A percentile compares a stretch with the other conserved stretches of the same genome.
Conservation (phyloP, 148 eudicot genomes). For the Cornus suecica region DNA sequence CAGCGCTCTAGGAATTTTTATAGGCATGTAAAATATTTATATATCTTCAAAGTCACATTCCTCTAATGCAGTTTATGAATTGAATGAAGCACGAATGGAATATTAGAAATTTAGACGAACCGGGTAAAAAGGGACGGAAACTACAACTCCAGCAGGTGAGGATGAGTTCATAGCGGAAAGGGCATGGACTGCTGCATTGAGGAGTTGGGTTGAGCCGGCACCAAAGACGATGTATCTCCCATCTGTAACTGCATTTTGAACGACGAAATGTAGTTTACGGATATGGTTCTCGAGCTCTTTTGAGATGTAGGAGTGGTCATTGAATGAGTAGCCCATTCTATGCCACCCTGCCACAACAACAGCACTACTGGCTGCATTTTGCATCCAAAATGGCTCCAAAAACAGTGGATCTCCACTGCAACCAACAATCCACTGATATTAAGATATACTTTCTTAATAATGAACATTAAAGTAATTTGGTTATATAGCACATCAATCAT, state of each 20-base stretch:
- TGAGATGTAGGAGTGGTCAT: not conserved
- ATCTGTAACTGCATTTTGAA: conserved; percentile 13
- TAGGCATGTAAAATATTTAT: conserved; percentile 12
- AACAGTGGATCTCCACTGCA: conserved; percentile 21
- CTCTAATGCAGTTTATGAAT: no score
- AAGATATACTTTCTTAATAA: not conserved
- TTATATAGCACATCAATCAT: not conserved
- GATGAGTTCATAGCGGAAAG: conserved; percentile 17
- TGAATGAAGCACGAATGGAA: not conserved
- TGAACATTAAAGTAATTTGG: not conserved
- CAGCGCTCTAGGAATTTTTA: no score
- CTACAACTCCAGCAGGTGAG: conserved; percentile 23
- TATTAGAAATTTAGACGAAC: conserved; percentile 18
- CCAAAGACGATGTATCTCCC: conserved; percentile 10
- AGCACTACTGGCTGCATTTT: conserved; percentile 8
- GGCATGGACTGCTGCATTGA: conserved; percentile 22
- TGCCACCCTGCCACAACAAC: conserved; percentile 10
- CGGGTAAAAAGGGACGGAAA: conserved; percentile 35
- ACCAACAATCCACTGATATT: not conserved
- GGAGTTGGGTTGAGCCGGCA: conserved; percentile 20
- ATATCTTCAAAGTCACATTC: no score
- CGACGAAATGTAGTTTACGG: conserved; percentile 1
- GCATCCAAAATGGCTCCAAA: conserved; percentile 27
- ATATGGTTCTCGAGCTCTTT: conserved; percentile 9
- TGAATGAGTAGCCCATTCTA: conserved; percentile 1